Conservation (phyloP, 257 asterid species). For the Rauvolfia tetraphylla region DNA sequence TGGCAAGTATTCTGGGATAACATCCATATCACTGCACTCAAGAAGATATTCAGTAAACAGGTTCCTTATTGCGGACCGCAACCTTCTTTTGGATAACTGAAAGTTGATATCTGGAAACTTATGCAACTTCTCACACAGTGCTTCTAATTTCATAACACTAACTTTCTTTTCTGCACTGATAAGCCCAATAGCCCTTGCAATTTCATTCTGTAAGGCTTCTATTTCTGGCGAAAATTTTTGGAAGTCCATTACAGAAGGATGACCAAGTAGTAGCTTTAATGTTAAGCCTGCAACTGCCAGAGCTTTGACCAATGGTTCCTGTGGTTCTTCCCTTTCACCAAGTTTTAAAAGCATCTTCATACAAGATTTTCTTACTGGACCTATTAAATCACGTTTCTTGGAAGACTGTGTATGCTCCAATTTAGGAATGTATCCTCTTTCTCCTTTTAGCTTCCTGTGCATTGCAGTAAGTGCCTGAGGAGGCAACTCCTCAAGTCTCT, state of each 20-base stretch:
- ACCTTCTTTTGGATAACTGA: constrained; percentile 28
- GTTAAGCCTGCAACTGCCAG: constrained; percentile 66
- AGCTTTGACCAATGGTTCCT: constrained; percentile 54
- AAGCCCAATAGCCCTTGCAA: constrained; percentile 55
- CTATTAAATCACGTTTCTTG: constrained; percentile 22
- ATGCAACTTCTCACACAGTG: constrained; percentile 30
- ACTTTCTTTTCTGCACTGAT: constrained; percentile 29
- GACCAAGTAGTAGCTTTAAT: constrained; percentile 41
- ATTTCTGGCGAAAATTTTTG: constrained; percentile 53
- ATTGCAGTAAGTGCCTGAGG: constrained; percentile 43
- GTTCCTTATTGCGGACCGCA: constrained; percentile 43
- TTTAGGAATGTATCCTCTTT: constrained; percentile 41
- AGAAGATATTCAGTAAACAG: constrained; percentile 62
- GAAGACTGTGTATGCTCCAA: constrained; percentile 20
- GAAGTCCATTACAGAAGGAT: constrained; percentile 38
- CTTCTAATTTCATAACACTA: constrained; percentile 38
- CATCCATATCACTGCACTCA: constrained; percentile 73
- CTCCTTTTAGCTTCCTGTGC: constrained; percentile 56
- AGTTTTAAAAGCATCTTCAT: constrained; percentile 44
- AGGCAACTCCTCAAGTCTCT: constrained; percentile 53
- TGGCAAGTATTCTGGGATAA: constrained; percentile 46
- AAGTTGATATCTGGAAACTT: constrained; percentile 37
- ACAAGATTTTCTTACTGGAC: constrained; percentile 36
- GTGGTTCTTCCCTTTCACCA: constrained; percentile 41
- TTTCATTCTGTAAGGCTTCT: constrained; percentile 65